A percentile compares a stretch with the other conserved stretches of the same genome.
phyloP scores from a whole-genome alignment of 2,329 filamentous ascomycete species.

The Botryotinia convoluta region DNA sequence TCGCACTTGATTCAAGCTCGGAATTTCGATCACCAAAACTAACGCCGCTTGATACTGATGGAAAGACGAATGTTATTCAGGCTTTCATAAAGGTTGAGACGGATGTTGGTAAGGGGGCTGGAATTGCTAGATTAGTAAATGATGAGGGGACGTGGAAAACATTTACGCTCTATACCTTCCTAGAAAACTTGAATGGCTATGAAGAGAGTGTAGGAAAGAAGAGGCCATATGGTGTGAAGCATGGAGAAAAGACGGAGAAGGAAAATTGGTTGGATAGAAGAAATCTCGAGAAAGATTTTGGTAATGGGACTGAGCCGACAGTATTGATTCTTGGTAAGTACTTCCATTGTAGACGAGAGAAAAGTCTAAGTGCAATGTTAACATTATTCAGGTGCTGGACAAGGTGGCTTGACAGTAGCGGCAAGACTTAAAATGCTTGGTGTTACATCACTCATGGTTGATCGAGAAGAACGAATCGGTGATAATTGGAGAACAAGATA shows the following conservation, averaged over 20 bases:
- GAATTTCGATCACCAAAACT: slow-evolving; percentile 28
- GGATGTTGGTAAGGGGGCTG: slow-evolving; percentile 52
- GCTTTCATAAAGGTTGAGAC: slow-evolving; percentile 57
- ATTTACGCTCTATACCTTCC: slow-evolving; percentile 60
- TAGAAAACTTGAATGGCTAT: slow-evolving; percentile 53
- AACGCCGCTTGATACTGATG: slow-evolving; percentile 46
- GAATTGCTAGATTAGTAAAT: slow-evolving; percentile 52
- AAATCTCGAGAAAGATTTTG: slow-evolving; percentile 47
- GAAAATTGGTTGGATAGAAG: slow-evolving; percentile 62
- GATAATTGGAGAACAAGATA: slow-evolving; percentile 65
- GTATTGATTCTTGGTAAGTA: slow-evolving; percentile 60
- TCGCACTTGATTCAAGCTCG: slow-evolving; percentile 40
- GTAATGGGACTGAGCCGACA: slow-evolving; percentile 42
- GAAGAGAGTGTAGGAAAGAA: slow-evolving; percentile 49
- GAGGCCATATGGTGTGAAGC: slow-evolving; percentile 55
- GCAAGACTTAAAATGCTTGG: slow-evolving; percentile 60
- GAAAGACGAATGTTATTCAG: slow-evolving; percentile 49
- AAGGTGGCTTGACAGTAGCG: slow-evolving; percentile 56
- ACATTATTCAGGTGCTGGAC: slow-evolving; percentile 50
- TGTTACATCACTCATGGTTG: slow-evolving; percentile 55
- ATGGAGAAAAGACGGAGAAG: slow-evolving; percentile 50
- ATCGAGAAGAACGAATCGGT: slow-evolving; percentile 56
- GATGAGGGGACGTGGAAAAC: slow-evolving; percentile 53
- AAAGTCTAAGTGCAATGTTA: slow-evolving; percentile 47
- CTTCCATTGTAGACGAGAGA: background rate